Conservation (phyloP, 345 rosid species). For the Jatropha curcas region DNA sequence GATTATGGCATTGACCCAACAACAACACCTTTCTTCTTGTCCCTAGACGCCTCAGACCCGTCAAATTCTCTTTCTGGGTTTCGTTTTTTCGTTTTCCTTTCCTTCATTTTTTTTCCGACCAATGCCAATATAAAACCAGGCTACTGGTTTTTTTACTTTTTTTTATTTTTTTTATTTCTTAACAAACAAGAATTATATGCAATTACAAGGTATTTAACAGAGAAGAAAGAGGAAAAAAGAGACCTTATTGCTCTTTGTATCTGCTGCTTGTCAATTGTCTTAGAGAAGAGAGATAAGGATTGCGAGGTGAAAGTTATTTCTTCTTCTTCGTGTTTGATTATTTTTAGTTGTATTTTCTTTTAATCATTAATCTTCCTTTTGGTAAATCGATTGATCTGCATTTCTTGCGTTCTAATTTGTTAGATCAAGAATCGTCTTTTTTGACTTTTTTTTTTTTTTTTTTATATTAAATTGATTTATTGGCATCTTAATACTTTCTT, state of each 20-base stretch:
- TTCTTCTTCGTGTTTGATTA: neutral
- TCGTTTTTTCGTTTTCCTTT: neutral
- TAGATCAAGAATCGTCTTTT: neutral
- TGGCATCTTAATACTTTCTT: no score
- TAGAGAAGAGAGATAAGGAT: neutral
- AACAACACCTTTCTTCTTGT: slow-evolving; percentile 24
- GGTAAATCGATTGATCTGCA: slow-evolving; percentile 1
- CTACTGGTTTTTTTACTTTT: neutral
- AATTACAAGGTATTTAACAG: neutral
- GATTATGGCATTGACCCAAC: slow-evolving; percentile 33
- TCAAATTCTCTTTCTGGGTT: neutral
- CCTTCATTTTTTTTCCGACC: no score
- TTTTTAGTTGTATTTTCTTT: neutral
- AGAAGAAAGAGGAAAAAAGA: neutral
- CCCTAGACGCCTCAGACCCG: slow-evolving; percentile 16
- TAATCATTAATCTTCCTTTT: neutral
- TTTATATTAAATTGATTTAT: neutral
- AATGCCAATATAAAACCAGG: no score
- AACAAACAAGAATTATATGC: neutral
- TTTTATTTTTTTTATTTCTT: neutral
- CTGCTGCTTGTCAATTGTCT: neutral
- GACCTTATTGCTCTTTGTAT: neutral
- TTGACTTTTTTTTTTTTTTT: neutral
- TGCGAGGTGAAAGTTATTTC: neutral
- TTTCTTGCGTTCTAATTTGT: neutral